A percentile compares a stretch with the other conserved stretches of the same genome.
These are phyloP conservation scores for Kodamaea plutei DNA, from an alignment of 1,139 yeast genomes.

Conservation along the genomic window DNA sequence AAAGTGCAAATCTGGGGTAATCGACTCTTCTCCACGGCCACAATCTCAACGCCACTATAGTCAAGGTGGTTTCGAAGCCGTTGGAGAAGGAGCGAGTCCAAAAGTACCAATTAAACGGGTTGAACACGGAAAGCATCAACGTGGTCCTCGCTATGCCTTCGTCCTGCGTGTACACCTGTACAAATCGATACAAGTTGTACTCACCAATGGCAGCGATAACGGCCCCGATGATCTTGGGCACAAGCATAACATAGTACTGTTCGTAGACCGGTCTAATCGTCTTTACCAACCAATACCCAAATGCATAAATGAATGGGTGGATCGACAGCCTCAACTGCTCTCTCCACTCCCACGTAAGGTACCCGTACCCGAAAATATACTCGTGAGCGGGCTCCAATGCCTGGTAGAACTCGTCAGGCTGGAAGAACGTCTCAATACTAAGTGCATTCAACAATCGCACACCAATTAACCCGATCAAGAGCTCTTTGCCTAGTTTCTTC, in stretches of 20 bases:
- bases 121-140: conserved; percentile 52
- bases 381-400: conserved; percentile 87
- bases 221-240: conserved; percentile 72
- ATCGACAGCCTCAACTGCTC: conserved; percentile 69
- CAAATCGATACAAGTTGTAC: conserved; percentile 49
- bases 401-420: conserved; percentile 96
- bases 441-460: conserved; percentile 60
- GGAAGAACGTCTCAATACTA: conserved; percentile 71
- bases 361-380: conserved; percentile 74
- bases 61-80: conserved; percentile 70
- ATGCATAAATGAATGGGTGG: conserved; percentile 70
- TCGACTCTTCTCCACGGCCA: conserved; percentile 60
- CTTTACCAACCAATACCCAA: conserved; percentile 27
- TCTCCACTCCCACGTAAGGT: conserved; percentile 93
- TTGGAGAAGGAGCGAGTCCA: conserved; percentile 85
- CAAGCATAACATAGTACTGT: conserved; percentile 14
- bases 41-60: conserved; percentile 61
- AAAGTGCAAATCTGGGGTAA: conserved; percentile 14
- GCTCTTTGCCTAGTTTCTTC: no score
- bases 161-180: conserved; percentile 32
- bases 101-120: conserved; percentile 82
- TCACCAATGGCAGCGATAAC: conserved; percentile 73
- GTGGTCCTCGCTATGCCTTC: conserved; percentile 42
- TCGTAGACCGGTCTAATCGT: conserved; percentile 2
- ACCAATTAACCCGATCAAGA: conserved; percentile 1